Evolutionary conservation across 2,329 filamentous ascomycete species (phyloP), one percentile per base, ranked within the genome.

Genomic region (Colletotrichum musae): DNA sequence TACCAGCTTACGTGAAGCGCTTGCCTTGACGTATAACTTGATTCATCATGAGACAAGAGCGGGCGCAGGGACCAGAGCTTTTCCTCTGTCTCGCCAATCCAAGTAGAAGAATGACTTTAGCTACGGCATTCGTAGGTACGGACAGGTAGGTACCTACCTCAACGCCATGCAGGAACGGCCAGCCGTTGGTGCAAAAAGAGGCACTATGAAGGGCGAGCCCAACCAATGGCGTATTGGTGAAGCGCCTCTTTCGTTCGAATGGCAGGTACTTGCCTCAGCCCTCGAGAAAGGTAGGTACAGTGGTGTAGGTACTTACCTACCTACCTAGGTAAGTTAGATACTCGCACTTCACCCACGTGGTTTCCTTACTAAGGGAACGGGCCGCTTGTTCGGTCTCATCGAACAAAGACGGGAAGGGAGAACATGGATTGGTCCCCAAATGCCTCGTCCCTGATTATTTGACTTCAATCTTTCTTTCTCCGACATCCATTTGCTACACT

Each of bases 281-380:
- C 32, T 36, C 9, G 32, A 9, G 32, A 10, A 12, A 36, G 32
- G 32, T 32, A 32, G 28, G 28, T 32, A 9, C 3, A 24, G 32
- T 36, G 10, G 32, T 36, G 32, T 36, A 10, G 9, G 6, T 32
- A 32, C 28, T 4, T 32, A 6, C 28, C 5, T 32, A 9, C 28
- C 32, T 36, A 6, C 32, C 32, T 24, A 24, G 21, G 21, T 24
- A 24, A 36, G 32, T 7, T 10, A 36, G 32, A 24, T 54, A 57
- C 66, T 24, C 21, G 3, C 56, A 61, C 65, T 69, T 69, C 54
- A 62, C 57, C 57, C 63, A 61, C 51, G 26, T 67, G 63, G 57
- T 58, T 67, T 36, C 39, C 45, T 54, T 56, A 58, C 43, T 57
- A 66, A 52, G 47, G 67, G 67, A 67, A 70, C 67, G 62, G 67